These are phyloP conservation scores for Talaromyces wortmannii DNA, from an alignment of 495 filamentous ascomycete genomes.

Conservation along the genomic window DNA sequence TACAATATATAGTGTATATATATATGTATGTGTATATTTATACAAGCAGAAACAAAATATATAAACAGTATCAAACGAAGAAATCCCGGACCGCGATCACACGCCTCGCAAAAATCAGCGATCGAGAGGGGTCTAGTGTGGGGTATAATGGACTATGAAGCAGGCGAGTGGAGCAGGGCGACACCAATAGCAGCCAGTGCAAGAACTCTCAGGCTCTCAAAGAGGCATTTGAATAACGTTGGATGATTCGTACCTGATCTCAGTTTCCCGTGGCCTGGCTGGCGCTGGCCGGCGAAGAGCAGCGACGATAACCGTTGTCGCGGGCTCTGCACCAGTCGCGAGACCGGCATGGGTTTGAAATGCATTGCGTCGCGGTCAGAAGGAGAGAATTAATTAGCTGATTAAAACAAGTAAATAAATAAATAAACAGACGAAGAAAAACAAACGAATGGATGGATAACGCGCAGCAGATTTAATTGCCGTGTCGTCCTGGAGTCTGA, in stretches of 20 bases:
- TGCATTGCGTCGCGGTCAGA: too few relatives aligned
- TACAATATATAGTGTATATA: neutral
- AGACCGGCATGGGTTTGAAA: too few relatives aligned
- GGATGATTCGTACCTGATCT: neutral
- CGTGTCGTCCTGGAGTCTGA: too few relatives aligned
- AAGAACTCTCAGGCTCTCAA: too few relatives aligned
- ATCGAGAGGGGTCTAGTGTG: constrained; percentile 1
- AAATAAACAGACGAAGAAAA: too few relatives aligned
- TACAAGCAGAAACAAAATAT: neutral
- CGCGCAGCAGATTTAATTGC: too few relatives aligned
- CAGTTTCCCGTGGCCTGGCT: neutral
- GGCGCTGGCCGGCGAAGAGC: neutral
- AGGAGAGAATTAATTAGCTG: too few relatives aligned
- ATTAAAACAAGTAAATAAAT: too few relatives aligned
- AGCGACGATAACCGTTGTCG: neutral
- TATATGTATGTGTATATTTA: neutral
- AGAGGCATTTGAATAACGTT: too few relatives aligned
- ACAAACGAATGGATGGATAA: too few relatives aligned
- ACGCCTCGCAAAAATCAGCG: neutral
- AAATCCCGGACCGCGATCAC: neutral
- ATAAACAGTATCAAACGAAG: neutral
- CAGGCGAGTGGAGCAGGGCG: neutral
- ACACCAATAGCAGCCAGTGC: neutral
- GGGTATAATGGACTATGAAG: neutral
- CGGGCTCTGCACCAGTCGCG: too few relatives aligned